Evolutionary conservation across 495 filamentous ascomycete species (phyloP).

Genomic region (Physcia stellaris): DNA sequence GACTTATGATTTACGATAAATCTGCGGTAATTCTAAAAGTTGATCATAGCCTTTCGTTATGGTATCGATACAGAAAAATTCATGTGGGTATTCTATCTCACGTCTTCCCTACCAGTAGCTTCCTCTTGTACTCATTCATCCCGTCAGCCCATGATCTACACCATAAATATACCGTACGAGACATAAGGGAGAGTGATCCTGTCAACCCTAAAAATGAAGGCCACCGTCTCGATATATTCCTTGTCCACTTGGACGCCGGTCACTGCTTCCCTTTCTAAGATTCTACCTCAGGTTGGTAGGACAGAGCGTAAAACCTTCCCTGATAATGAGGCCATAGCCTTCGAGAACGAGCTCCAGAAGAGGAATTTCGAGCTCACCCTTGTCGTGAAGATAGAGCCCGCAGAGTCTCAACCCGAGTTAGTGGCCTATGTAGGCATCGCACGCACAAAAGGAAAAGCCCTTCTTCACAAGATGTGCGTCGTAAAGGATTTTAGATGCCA

Average conservation of each 20-base stretch:
- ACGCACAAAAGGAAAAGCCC: conserved; percentile 33
- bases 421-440: conserved; percentile 43
- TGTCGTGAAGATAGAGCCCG: conserved; percentile 19
- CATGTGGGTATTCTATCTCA: too few relatives aligned
- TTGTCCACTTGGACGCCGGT: conserved; percentile 1
- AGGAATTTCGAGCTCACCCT: conserved; percentile 40
- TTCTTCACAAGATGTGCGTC: conserved; percentile 49
- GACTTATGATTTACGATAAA: too few relatives aligned
- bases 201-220: too few relatives aligned
- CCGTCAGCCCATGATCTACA: too few relatives aligned
- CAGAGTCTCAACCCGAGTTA: conserved; percentile 11
- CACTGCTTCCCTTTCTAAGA: too few relatives aligned
- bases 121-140: too few relatives aligned
- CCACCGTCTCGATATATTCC: conserved; percentile 1
- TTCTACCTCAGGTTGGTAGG: conserved; percentile 29
- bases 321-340: conserved; percentile 39
- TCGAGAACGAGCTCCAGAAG: conserved; percentile 40
- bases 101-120: too few relatives aligned
- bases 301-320: conserved; percentile 48
- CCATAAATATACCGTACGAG: too few relatives aligned
- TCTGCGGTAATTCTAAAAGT: too few relatives aligned
- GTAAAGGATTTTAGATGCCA: conserved; percentile 33
- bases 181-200: too few relatives aligned
- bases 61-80: too few relatives aligned
- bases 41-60: too few relatives aligned